phyloP scores from a whole-genome alignment of 805 yeast species.

The Saturnispora mendoncae region DNA sequence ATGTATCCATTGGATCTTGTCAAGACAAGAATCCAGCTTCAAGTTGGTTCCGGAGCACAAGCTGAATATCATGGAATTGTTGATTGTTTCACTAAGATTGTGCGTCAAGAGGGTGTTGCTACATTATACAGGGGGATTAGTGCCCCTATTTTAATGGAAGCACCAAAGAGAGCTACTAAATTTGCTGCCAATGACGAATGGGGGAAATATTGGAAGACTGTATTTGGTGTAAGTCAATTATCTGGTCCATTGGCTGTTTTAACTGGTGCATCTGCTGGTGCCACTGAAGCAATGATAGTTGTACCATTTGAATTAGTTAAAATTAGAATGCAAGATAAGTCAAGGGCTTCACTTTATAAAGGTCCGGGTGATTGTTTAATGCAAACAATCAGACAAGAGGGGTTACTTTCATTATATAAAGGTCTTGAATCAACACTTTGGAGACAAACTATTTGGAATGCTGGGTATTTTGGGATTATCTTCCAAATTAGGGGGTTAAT shows the following conservation, averaged over 20 bases:
- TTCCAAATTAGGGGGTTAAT: constrained; percentile 73
- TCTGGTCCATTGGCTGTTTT: constrained; percentile 78
- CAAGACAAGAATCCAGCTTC: constrained; percentile 91
- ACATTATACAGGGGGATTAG: constrained; percentile 87
- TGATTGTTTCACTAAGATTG: constrained; percentile 75
- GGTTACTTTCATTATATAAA: constrained; percentile 75
- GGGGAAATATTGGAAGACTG: constrained; percentile 70
- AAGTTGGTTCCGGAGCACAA: constrained; percentile 43
- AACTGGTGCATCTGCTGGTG: constrained; percentile 98
- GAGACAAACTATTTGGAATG: constrained; percentile 97
- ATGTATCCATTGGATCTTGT: constrained; percentile 98
- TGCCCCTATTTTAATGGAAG: constrained; percentile 98
- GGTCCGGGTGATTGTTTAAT: constrained; percentile 79
- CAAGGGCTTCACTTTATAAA: constrained; percentile 46
- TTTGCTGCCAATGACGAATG: constrained; percentile 98
- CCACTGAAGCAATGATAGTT: constrained; percentile 91
- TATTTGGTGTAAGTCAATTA: constrained; percentile 60
- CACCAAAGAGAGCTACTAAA: constrained; percentile 97
- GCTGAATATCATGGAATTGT: constrained; percentile 75
- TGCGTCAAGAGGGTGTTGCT: constrained; percentile 75
- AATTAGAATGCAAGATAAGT: constrained; percentile 87
- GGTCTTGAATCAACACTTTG: constrained; percentile 96
- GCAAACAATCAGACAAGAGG: constrained; percentile 65
- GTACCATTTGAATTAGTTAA: constrained; percentile 96
- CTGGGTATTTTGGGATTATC: constrained; percentile 94